phyloP scores from a whole-genome alignment of 352 stramenopile genomes.

The Globisporangium recalcitrans region DNA sequence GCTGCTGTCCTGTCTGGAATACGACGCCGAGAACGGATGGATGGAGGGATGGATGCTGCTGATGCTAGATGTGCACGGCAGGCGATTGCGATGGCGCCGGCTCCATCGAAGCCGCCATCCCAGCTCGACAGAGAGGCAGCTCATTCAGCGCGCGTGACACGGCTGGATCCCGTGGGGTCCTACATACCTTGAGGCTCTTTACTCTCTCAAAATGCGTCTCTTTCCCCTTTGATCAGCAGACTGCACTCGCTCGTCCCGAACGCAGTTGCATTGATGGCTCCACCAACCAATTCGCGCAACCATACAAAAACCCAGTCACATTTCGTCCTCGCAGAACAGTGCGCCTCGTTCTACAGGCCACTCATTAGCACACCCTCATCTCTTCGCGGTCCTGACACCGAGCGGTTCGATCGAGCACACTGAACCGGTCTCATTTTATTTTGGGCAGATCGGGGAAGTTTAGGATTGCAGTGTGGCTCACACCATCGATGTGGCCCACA shows the following conservation, averaged over 20 bases:
- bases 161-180: neutral
- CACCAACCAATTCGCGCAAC: conserved; percentile 16
- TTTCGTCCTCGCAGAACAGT: neutral
- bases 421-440: neutral
- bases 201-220: conserved; percentile 25
- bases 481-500: neutral
- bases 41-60: conserved; percentile 4
- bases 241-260: conserved; percentile 4
- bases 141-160: neutral
- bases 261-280: conserved; percentile 1
- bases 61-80: neutral
- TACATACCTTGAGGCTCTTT: conserved; percentile 23
- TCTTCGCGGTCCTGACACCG: too few species aligned
- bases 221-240: conserved; percentile 12
- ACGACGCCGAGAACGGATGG: neutral
- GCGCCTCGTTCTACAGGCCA: conserved; percentile 4
- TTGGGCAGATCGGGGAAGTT: neutral
- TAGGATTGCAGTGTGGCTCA: neutral
- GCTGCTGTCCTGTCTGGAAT: neutral
- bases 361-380: conserved; percentile 1
- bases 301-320: conserved; percentile 18
- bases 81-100: neutral
- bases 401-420: neutral
- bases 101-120: too few species aligned
- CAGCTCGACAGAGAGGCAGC: too few species aligned